Evolutionary conservation across 1,139 yeast genomes (phyloP).

Genomic region (Meyerozyma sp.): DNA sequence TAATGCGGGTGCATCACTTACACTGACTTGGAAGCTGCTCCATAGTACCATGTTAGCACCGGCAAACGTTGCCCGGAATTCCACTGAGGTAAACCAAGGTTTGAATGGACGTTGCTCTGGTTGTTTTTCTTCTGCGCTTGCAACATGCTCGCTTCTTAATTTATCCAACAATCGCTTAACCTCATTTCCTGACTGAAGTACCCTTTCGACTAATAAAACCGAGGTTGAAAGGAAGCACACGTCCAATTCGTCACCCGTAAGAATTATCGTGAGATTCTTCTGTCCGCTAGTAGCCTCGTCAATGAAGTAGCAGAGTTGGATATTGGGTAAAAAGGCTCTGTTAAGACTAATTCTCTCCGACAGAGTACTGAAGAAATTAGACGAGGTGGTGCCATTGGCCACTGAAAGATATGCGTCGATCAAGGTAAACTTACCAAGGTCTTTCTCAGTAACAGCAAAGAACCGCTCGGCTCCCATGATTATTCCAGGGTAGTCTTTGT

Average conservation of each 20-base stretch:
- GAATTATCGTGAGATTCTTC: conserved; percentile 35
- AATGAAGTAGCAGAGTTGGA: conserved; percentile 54
- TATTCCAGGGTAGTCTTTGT: conserved; percentile 58
- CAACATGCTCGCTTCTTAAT: conserved; percentile 6
- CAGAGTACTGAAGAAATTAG: conserved; percentile 45
- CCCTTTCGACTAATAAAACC: conserved; percentile 40
- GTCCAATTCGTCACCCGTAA: conserved; percentile 66
- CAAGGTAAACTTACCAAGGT: conserved; percentile 61
- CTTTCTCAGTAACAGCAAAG: conserved; percentile 56
- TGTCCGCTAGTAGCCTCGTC: conserved; percentile 19
- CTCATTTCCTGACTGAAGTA: conserved; percentile 37
- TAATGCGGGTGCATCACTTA: conserved; percentile 48
- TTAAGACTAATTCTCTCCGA: conserved; percentile 46
- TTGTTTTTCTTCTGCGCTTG: conserved; percentile 3
- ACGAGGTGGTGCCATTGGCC: conserved; percentile 55
- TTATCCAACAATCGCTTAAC: conserved; percentile 34
- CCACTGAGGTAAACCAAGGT: conserved; percentile 40
- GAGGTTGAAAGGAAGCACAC: conserved; percentile 55
- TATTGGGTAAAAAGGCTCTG: conserved; percentile 62
- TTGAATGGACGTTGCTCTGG: conserved; percentile 18
- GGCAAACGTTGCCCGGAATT: conserved; percentile 53
- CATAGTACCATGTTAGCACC: conserved; percentile 63
- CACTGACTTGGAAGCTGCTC: conserved; percentile 37
- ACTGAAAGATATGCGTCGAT: conserved; percentile 61
- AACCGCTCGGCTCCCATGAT: conserved; percentile 70